phyloP scores from a whole-genome alignment of 2,329 filamentous ascomycete species.

The Monosporascus sp. region DNA sequence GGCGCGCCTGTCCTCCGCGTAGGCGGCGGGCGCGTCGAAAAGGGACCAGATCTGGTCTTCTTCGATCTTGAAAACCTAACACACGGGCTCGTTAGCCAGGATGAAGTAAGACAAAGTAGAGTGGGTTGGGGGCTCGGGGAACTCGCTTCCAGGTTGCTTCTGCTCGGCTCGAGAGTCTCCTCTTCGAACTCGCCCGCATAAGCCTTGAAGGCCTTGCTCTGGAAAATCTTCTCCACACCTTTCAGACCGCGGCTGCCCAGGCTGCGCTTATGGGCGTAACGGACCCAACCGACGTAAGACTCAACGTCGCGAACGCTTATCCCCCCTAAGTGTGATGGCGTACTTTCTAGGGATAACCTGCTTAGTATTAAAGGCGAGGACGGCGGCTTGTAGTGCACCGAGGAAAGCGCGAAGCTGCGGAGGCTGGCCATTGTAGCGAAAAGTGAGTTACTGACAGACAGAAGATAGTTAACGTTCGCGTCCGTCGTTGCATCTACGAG shows the following conservation, averaged over 20 bases:
- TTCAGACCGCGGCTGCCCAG: constrained; percentile 27
- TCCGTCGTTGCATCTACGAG: no score
- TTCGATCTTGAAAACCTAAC: constrained; percentile 24
- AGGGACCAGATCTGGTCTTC: constrained; percentile 25
- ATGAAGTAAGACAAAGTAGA: background rate
- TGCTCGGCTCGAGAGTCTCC: constrained; percentile 34
- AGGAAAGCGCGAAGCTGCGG: background rate
- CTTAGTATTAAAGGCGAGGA: background rate
- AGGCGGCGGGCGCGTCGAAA: constrained; percentile 13
- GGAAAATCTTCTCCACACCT: constrained; percentile 37
- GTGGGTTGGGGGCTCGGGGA: background rate
- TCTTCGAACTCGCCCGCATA: constrained; percentile 40
- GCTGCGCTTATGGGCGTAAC: constrained; percentile 31
- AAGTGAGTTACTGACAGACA: background rate
- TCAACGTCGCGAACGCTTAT: constrained; percentile 26
- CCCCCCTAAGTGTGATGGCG: constrained; percentile 24
- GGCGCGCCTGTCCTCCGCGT: constrained; percentile 9
- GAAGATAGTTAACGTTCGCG: background rate
- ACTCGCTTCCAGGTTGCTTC: constrained; percentile 27
- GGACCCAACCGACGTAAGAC: constrained; percentile 30
- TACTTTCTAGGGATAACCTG: constrained; percentile 27
- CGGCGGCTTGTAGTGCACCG: background rate
- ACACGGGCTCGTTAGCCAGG: constrained; percentile 5
- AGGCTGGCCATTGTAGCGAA: background rate
- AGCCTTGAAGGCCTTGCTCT: constrained; percentile 35